A percentile compares a stretch with the other conserved stretches of the same genome.
phyloP scores from a whole-genome alignment of 179 eudicot species.

The Corrigiola litoralis region DNA sequence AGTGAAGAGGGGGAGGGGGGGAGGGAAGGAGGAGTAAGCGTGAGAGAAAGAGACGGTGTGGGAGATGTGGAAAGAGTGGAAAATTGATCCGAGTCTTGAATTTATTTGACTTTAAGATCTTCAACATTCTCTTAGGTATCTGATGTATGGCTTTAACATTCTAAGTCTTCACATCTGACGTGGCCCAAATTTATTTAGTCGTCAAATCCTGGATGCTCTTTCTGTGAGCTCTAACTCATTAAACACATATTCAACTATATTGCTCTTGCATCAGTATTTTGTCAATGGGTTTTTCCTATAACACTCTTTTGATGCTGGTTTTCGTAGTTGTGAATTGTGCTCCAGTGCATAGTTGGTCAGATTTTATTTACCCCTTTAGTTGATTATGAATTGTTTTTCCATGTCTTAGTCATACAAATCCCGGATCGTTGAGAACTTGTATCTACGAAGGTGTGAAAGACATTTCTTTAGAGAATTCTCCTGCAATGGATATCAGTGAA shows the following conservation, averaged over 20 bases:
- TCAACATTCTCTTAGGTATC: background rate
- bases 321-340: conserved; percentile 9
- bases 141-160: background rate
- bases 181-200: background rate
- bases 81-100: background rate
- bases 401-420: conserved; percentile 64
- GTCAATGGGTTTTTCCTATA: background rate
- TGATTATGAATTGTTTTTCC: conserved; percentile 20
- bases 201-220: background rate
- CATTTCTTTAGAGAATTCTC: conserved; percentile 41
- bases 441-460: conserved; percentile 87
- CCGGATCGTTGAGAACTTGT: conserved; percentile 74
- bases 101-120: background rate
- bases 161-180: background rate
- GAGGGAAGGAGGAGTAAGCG: background rate
- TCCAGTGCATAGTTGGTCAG: background rate
- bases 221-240: background rate
- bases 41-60: background rate
- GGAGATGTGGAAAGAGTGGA: background rate
- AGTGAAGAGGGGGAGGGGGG: background rate
- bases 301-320: background rate
- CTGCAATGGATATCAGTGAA: conserved; percentile 46
- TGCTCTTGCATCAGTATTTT: background rate
- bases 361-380: conserved; percentile 2
- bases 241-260: background rate